phyloP scores from a whole-genome alignment of 2,329 filamentous ascomycete species.

The Cercospora zeina region DNA sequence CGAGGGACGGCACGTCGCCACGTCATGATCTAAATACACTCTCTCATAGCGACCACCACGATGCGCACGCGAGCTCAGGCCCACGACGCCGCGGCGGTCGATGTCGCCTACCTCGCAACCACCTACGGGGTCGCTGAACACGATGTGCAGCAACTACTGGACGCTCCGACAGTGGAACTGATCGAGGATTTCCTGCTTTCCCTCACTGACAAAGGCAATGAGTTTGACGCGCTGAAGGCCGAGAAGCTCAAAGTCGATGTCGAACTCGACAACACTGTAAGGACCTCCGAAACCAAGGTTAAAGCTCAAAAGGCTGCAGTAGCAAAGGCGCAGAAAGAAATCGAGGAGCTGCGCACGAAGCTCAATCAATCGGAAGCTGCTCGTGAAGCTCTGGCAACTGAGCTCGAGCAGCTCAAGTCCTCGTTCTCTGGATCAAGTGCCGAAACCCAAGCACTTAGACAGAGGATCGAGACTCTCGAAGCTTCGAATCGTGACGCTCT shows the following conservation, averaged over 20 bases:
- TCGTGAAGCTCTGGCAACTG: slow-evolving; percentile 73
- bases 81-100: slow-evolving; percentile 58
- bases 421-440: slow-evolving; percentile 70
- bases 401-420: slow-evolving; percentile 75
- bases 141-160: slow-evolving; percentile 61
- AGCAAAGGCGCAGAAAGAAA: slow-evolving; percentile 80
- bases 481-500: slow-evolving; percentile 89
- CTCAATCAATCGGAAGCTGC: slow-evolving; percentile 78
- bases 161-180: slow-evolving; percentile 73
- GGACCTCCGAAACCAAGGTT: slow-evolving; percentile 77
- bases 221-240: slow-evolving; percentile 77
- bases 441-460: slow-evolving; percentile 73
- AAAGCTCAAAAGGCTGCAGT: slow-evolving; percentile 78
- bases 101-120: slow-evolving; percentile 71
- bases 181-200: slow-evolving; percentile 73
- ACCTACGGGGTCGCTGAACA: slow-evolving; percentile 69
- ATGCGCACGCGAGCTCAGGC: slow-evolving; percentile 52
- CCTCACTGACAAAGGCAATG: slow-evolving; percentile 75
- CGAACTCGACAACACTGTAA: slow-evolving; percentile 86
- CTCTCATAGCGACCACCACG: slow-evolving; percentile 26
- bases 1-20: background rate
- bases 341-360: slow-evolving; percentile 77
- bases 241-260: slow-evolving; percentile 89
- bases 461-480: slow-evolving; percentile 83
- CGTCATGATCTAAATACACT: slow-evolving; percentile 24